Evolutionary conservation across 2,329 filamentous ascomycete genomes (phyloP).

Genomic region (Boeremia lycopersici): DNA sequence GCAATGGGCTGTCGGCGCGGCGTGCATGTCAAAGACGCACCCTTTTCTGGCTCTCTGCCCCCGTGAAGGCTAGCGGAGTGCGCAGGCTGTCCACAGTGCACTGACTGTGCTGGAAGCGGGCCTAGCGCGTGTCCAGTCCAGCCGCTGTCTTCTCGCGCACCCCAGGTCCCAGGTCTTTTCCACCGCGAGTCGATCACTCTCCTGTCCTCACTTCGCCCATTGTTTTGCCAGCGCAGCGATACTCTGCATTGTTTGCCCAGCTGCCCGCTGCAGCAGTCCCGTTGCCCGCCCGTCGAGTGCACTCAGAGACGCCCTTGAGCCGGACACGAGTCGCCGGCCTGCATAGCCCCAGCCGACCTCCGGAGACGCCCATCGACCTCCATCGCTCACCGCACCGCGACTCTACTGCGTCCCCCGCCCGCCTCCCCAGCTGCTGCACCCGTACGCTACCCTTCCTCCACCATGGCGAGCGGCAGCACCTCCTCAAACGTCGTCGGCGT

Average conservation of each 20-base stretch:
- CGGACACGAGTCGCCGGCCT: constrained; percentile 25
- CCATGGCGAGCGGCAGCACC: constrained; percentile 85
- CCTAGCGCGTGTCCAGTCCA: constrained; percentile 23
- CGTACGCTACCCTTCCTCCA: constrained; percentile 13
- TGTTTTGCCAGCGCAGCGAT: constrained; percentile 27
- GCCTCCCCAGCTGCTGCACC: constrained; percentile 16
- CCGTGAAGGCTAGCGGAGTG: constrained; percentile 4
- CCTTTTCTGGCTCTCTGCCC: constrained; percentile 2
- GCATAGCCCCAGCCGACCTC: constrained; percentile 35
- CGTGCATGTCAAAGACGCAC: constrained; percentile 6
- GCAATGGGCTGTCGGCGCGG: not conserved
- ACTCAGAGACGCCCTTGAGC: constrained; percentile 6
- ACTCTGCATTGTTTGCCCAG: constrained; percentile 23
- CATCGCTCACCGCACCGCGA: constrained; percentile 19
- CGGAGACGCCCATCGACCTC: constrained; percentile 28
- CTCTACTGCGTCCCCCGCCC: constrained; percentile 16
- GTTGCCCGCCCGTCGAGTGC: constrained; percentile 20
- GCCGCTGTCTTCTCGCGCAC: constrained; percentile 22
- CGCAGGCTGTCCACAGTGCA: constrained; percentile 8
- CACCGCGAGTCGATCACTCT: constrained; percentile 33
- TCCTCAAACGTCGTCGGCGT: constrained; percentile 98
- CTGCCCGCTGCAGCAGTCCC: constrained; percentile 27
- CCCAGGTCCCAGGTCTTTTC: constrained; percentile 27
- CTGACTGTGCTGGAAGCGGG: constrained; percentile 21
- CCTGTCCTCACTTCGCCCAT: constrained; percentile 30